Evolutionary conservation across 768 basidiomycete species (phyloP).

Genomic region (Lactarius akahatsu): DNA sequence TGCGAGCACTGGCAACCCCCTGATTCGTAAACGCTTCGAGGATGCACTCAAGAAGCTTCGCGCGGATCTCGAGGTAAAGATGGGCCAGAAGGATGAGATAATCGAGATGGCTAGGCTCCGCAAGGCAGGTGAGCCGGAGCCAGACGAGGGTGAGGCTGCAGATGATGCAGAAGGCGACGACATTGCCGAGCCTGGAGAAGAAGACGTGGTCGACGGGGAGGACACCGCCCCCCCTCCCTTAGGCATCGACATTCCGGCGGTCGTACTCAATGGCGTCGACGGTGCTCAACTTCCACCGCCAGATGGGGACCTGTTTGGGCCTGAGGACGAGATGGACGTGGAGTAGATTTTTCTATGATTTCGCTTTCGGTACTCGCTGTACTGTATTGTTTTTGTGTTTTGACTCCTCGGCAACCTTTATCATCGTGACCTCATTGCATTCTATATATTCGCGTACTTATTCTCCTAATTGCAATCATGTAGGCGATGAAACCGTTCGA

Average conservation of each 20-base stretch:
- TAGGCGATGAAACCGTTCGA: neutral
- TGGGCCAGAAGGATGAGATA: conserved; percentile 74
- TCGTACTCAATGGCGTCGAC: conserved; percentile 24
- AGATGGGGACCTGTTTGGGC: conserved; percentile 26
- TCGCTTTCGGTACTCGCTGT: neutral
- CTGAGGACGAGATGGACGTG: conserved; percentile 35
- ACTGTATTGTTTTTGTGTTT: neutral
- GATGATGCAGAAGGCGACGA: conserved; percentile 38
- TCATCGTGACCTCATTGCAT: neutral
- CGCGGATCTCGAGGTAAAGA: conserved; percentile 83
- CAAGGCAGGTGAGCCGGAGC: conserved; percentile 62
- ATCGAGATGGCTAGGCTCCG: conserved; percentile 69
- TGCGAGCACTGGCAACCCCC: conserved; percentile 77
- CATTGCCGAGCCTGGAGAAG: conserved; percentile 33
- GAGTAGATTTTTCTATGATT: conserved; percentile 26
- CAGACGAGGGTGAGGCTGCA: conserved; percentile 42
- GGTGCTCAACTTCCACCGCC: conserved; percentile 17
- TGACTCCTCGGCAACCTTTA: neutral
- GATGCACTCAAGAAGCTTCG: conserved; percentile 87
- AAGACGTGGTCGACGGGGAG: conserved; percentile 38
- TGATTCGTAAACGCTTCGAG: conserved; percentile 93
- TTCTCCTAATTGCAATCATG: neutral
- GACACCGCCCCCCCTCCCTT: conserved; percentile 20
- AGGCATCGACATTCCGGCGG: conserved; percentile 19
- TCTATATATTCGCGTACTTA: neutral